Evolutionary conservation across 768 basidiomycete genomes (phyloP).

Genomic region (Omphalotus guepiniiformis): DNA sequence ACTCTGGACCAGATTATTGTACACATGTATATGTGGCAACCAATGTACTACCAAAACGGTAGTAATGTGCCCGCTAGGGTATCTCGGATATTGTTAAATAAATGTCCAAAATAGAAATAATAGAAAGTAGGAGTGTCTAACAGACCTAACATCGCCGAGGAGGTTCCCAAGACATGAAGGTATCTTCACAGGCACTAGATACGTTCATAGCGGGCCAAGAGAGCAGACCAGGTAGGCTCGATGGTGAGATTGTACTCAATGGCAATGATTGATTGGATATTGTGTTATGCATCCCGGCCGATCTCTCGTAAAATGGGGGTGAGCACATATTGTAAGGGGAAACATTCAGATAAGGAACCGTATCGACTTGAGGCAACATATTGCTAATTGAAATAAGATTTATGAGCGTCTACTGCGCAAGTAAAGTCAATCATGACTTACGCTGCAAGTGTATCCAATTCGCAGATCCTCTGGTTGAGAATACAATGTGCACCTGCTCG

Average conservation of each 20-base stretch:
- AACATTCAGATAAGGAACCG: neutral
- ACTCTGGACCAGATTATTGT: neutral
- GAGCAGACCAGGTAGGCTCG: slow-evolving; percentile 14
- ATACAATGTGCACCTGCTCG: slow-evolving; percentile 28
- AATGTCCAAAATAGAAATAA: neutral
- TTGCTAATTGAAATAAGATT: slow-evolving; percentile 25
- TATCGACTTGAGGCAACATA: slow-evolving; percentile 22
- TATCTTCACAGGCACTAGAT: slow-evolving; percentile 43
- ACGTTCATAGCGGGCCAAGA: slow-evolving; percentile 21
- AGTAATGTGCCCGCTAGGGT: too few relatives aligned
- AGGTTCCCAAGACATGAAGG: slow-evolving; percentile 62
- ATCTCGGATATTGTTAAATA: neutral
- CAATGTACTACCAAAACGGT: too few relatives aligned
- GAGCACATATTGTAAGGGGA: too few relatives aligned
- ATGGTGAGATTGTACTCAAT: slow-evolving; percentile 11
- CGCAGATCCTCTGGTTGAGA: slow-evolving; percentile 42
- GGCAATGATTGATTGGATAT: slow-evolving; percentile 4
- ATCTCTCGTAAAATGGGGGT: too few relatives aligned
- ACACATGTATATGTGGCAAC: neutral
- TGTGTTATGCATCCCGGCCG: too few relatives aligned
- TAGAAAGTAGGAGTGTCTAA: neutral
- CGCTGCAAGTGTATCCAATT: slow-evolving; percentile 51
- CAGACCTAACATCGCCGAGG: slow-evolving; percentile 31
- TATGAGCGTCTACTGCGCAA: too few relatives aligned
- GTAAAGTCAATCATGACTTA: too few relatives aligned